Conservation (phyloP, 306 rosid genomes). For the Cicer cuneatum region DNA sequence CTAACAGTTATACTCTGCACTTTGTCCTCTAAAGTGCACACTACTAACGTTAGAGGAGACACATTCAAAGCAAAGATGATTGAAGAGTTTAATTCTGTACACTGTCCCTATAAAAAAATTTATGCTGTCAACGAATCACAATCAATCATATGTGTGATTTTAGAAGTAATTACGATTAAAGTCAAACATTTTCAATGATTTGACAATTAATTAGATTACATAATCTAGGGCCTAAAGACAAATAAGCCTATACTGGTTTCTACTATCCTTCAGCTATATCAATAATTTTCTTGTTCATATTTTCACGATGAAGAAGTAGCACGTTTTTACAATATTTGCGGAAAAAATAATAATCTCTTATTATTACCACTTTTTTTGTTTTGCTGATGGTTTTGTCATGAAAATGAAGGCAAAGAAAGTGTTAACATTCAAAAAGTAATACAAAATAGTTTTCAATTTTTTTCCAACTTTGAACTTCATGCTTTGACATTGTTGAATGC, state of each 20-base stretch:
- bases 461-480: conserved; percentile 32
- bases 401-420: background rate
- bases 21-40: background rate
- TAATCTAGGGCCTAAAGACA: no score
- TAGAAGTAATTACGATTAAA: no score
- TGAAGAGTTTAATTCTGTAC: background rate
- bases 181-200: no score
- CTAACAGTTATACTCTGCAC: background rate
- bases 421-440: background rate
- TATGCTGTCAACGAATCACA: no score
- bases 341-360: background rate
- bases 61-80: background rate
- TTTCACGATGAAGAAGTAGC: background rate
- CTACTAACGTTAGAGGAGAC: background rate
- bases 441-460: background rate
- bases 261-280: conserved; percentile 14
- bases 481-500: conserved; percentile 44
- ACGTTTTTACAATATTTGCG: conserved; percentile 1
- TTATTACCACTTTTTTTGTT: background rate
- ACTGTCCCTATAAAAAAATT: no score
- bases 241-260: background rate
- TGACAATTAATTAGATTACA: no score
- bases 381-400: conserved; percentile 4
- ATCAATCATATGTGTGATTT: no score
- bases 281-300: conserved; percentile 4